Conservation (phyloP, 768 basidiomycete species). For the Suillus alpinus region DNA sequence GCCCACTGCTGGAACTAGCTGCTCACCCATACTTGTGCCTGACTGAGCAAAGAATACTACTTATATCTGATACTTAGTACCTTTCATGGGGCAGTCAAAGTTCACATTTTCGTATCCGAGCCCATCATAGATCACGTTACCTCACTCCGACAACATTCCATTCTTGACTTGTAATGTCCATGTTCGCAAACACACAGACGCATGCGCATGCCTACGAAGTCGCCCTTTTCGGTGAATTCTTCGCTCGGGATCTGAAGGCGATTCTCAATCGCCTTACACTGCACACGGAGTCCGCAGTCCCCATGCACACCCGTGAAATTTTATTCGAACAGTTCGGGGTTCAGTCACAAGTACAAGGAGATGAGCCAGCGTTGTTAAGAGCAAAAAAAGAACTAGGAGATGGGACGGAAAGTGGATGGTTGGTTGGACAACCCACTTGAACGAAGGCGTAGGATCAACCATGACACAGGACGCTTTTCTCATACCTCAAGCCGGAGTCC, state of each 20-base stretch:
- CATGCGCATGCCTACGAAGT: constrained; percentile 70
- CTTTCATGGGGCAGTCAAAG: too few species aligned
- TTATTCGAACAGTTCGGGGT: constrained; percentile 80
- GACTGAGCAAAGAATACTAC: not conserved
- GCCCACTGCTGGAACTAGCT: not conserved
- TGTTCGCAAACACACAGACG: constrained; percentile 23
- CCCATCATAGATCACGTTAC: not conserved
- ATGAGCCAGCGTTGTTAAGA: constrained; percentile 66
- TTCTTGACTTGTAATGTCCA: constrained; percentile 6
- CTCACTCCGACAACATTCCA: not conserved
- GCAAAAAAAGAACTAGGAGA: constrained; percentile 72
- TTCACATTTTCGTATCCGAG: not conserved
- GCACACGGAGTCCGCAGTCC: constrained; percentile 72
- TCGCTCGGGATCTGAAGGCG: constrained; percentile 67
- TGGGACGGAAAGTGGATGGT: constrained; percentile 61
- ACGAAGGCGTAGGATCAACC: constrained; percentile 1
- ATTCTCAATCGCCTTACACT: constrained; percentile 82
- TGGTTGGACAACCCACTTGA: constrained; percentile 16
- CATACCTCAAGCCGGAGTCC: constrained; percentile 83
- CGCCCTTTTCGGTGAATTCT: constrained; percentile 81
- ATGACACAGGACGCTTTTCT: constrained; percentile 62
- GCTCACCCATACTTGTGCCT: not conserved
- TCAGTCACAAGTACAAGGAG: constrained; percentile 59
- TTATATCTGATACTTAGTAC: not conserved
- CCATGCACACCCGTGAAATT: constrained; percentile 73